A percentile compares a stretch with the other conserved stretches of the same genome.
Conservation (phyloP, 177 flowering plant species). For the Vitis hybrid region DNA sequence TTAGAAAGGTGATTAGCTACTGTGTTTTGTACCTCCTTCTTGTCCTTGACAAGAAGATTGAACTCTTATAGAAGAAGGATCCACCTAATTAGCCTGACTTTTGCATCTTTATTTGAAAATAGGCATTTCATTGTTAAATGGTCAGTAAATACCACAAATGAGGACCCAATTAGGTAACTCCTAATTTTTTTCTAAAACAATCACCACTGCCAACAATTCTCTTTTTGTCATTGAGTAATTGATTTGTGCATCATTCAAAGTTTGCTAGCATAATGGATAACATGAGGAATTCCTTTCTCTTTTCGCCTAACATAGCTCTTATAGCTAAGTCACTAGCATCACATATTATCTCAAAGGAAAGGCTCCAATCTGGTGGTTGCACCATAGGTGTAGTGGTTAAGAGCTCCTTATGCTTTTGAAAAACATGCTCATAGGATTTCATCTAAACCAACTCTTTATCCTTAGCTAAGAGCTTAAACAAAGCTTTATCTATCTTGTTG, state of each 20-base stretch:
- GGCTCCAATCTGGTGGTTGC: not conserved
- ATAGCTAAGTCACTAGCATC: conserved; percentile 12
- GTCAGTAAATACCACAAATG: not conserved
- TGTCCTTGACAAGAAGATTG: not conserved
- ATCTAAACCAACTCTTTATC: too few relatives aligned
- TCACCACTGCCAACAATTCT: not conserved
- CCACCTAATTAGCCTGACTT: not conserved
- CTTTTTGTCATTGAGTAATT: conserved; percentile 5
- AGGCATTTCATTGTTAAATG: too few relatives aligned
- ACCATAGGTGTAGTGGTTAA: not conserved
- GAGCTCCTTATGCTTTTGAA: not conserved
- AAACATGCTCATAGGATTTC: not conserved
- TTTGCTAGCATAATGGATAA: conserved; percentile 16
- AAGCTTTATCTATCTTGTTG: too few relatives aligned
- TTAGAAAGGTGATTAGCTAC: conserved; percentile 15
- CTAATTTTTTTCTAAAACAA: conserved; percentile 9
- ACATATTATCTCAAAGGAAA: conserved; percentile 17
- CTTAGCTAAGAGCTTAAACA: too few relatives aligned
- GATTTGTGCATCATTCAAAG: conserved; percentile 1
- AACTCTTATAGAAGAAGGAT: not conserved
- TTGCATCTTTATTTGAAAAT: conserved; percentile 12
- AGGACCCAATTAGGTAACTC: conserved; percentile 3
- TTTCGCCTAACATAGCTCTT: conserved; percentile 16
- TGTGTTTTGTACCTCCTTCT: not conserved
- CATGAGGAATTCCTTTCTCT: not conserved